A percentile compares a stretch with the other conserved stretches of the same genome.
Conservation (phyloP, 2,329 filamentous ascomycete species). For the Beauveria pseudobassiana region DNA sequence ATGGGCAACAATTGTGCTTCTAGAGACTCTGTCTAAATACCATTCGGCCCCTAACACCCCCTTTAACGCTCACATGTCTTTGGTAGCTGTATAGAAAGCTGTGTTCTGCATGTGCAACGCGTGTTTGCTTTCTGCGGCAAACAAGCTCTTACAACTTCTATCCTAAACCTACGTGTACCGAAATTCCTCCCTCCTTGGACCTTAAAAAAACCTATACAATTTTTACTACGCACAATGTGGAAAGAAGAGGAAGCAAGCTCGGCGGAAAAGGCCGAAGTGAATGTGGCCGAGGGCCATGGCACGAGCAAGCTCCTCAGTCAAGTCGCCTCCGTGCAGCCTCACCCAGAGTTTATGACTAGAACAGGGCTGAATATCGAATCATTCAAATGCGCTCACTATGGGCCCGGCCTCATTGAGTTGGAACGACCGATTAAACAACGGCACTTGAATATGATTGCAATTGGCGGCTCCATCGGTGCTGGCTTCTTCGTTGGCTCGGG, state of each 20-base stretch:
- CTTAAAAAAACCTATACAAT: too few relatives aligned
- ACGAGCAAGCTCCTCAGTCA: constrained; percentile 1
- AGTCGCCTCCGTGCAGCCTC: constrained; percentile 5
- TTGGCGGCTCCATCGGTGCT: constrained; percentile 48
- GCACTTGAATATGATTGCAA: constrained; percentile 53
- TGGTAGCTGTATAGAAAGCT: not conserved
- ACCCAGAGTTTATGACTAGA: constrained; percentile 26
- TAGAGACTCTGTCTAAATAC: constrained; percentile 9
- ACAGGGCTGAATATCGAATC: constrained; percentile 31
- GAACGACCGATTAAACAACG: constrained; percentile 42
- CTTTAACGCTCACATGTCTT: not conserved
- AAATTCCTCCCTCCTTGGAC: not conserved
- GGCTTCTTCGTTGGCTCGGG: constrained; percentile 57
- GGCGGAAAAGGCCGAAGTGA: not conserved
- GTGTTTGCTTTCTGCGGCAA: constrained; percentile 8
- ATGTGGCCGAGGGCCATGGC: not conserved
- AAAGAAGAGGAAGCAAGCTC: constrained; percentile 8
- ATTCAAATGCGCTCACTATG: constrained; percentile 30
- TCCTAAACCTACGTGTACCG: not conserved
- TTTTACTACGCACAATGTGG: not conserved
- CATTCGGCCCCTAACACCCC: not conserved
- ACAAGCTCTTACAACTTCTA: not conserved
- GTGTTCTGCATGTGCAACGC: not conserved
- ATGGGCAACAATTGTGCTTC: not conserved
- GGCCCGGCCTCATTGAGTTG: constrained; percentile 26